phyloP scores from a whole-genome alignment of 768 basidiomycete species.

The Boletus insuetus region DNA sequence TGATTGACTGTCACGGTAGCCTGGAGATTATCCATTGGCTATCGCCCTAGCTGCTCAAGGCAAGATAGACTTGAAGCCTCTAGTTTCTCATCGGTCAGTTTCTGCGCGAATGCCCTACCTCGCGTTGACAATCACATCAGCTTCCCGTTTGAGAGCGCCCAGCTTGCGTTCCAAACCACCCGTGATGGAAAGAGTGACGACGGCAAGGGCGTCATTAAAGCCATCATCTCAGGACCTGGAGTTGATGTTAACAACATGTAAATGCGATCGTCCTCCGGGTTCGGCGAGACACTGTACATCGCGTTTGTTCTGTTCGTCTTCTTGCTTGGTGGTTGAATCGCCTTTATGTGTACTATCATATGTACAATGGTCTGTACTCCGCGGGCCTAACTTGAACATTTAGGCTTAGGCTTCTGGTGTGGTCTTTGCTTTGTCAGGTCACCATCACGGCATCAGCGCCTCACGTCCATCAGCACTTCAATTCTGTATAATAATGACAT shows the following conservation, averaged over 20 bases:
- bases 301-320: neutral
- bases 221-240: conserved; percentile 81
- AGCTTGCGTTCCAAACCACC: conserved; percentile 79
- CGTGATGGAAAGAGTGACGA: conserved; percentile 78
- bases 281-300: neutral
- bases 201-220: conserved; percentile 87
- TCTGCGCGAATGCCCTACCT: neutral
- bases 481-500: conserved; percentile 47
- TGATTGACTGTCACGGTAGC: conserved; percentile 42
- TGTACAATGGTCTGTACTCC: no score
- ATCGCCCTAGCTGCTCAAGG: conserved; percentile 82
- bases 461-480: no score
- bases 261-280: neutral
- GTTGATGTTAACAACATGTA: conserved; percentile 44
- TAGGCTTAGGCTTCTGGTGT: no score
- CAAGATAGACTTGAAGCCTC: conserved; percentile 80
- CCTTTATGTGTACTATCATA: neutral
- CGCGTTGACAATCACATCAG: conserved; percentile 32
- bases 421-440: no score
- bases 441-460: no score
- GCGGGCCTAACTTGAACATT: no score
- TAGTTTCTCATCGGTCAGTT: conserved; percentile 81
- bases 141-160: conserved; percentile 74
- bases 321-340: no score
- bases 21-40: conserved; percentile 83